Percentiles rank a stretch among this genome's conserved stretches.
These are phyloP conservation scores for Lichtheimia ramosa DNA, from an alignment of 371 early-diverging fungal genomes.

Conservation along the genomic window DNA sequence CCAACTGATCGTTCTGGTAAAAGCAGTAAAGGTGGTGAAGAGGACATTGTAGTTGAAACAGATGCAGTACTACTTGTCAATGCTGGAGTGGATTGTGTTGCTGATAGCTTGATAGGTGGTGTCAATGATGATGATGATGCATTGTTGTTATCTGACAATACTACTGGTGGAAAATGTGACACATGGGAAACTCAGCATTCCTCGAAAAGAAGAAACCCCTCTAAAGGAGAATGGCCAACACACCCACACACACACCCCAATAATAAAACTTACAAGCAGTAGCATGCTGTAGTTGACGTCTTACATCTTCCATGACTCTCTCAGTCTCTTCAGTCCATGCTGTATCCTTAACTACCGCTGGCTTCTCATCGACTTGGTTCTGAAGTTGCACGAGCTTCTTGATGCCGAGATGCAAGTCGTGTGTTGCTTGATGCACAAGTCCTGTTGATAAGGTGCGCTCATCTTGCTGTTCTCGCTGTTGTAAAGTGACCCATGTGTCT, in stretches of 20 bases:
- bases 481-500: constrained; percentile 15
- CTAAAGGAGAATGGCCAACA: too few relatives aligned
- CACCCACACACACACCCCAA: too few relatives aligned
- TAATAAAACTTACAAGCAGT: too few relatives aligned
- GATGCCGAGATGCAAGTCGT: constrained; percentile 22
- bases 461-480: constrained; percentile 4
- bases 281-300: constrained; percentile 21
- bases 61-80: constrained; percentile 2
- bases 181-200: neutral
- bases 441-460: neutral
- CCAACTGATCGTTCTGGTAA: neutral
- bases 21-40: neutral
- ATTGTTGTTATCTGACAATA: neutral
- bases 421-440: neutral
- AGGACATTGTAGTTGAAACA: neutral
- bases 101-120: neutral
- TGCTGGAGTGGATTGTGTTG: constrained; percentile 9
- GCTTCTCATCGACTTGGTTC: constrained; percentile 20
- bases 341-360: constrained; percentile 11
- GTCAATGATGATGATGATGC: neutral
- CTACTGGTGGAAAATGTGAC: neutral
- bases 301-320: constrained; percentile 22
- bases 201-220: too few relatives aligned
- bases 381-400: constrained; percentile 23
- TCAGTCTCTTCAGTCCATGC: constrained; percentile 26